These are phyloP conservation scores for Thielaviopsis euricoi DNA, from an alignment of 2,329 filamentous ascomycete species.

Conservation along the genomic window DNA sequence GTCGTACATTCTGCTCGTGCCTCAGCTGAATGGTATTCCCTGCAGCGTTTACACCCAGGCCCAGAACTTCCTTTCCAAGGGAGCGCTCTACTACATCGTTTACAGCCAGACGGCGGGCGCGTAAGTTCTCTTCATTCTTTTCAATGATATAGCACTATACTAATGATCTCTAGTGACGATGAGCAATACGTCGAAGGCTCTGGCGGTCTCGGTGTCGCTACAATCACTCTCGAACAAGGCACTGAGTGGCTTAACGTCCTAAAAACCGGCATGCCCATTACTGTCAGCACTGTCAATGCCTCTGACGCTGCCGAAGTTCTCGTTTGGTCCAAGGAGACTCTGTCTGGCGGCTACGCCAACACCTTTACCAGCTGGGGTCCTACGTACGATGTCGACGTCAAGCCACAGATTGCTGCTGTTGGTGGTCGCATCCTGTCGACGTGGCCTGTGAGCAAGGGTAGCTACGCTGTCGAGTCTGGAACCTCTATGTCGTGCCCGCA, in stretches of 20 bases:
- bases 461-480: conserved; percentile 11
- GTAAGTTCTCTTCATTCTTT: background rate
- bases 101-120: background rate
- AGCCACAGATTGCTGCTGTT: conserved; percentile 14
- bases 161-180: background rate
- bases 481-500: conserved; percentile 14
- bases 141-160: background rate
- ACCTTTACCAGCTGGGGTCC: conserved; percentile 13
- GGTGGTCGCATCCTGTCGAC: conserved; percentile 15
- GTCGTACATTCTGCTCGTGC: background rate
- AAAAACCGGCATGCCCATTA: background rate
- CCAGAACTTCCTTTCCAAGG: background rate
- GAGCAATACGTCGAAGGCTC: background rate
- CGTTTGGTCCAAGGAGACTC: conserved; percentile 18
- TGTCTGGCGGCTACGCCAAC: conserved; percentile 23
- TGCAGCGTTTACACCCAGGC: background rate
- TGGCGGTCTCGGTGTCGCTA: conserved; percentile 3
- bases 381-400: conserved; percentile 12
- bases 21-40: background rate
- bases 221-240: conserved; percentile 8
- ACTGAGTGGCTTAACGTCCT: background rate
- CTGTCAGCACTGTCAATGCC: background rate
- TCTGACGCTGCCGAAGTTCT: conserved; percentile 18
- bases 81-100: background rate
- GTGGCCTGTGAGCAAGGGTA: conserved; percentile 7